A percentile compares a stretch with the other conserved stretches of the same genome.
These are phyloP conservation scores for Venturia carpophila DNA, from an alignment of 2,329 filamentous ascomycete species.

Conservation along the genomic window DNA sequence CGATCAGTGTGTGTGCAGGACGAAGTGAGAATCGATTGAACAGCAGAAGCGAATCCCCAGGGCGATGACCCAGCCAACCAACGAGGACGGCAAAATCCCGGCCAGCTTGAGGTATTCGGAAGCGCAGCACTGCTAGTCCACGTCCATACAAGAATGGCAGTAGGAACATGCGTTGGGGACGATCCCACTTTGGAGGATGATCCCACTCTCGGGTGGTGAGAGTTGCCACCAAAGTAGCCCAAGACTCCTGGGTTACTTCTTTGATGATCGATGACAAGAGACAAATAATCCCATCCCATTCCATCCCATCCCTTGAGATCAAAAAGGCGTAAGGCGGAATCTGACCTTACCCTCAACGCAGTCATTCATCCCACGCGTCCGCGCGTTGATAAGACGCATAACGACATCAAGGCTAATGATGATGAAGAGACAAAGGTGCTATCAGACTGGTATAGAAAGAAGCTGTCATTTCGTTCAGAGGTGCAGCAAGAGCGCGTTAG, in stretches of 20 bases:
- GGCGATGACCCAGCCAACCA: neutral
- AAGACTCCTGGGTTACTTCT: neutral
- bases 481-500: no score
- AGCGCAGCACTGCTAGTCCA: neutral
- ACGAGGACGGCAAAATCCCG: neutral
- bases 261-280: neutral
- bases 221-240: neutral
- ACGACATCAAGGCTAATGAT: neutral
- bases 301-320: no score
- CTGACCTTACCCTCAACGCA: neutral
- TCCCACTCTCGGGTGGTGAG: neutral
- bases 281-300: neutral
- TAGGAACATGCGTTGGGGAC: no score
- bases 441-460: neutral
- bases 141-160: neutral
- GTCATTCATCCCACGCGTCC: neutral
- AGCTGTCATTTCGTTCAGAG: neutral
- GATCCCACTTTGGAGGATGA: neutral
- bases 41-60: neutral
- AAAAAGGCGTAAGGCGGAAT: conserved; percentile 15
- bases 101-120: neutral
- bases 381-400: neutral
- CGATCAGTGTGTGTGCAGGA: neutral
- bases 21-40: neutral
- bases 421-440: neutral